Percentiles rank a stretch among this genome's conserved stretches.
phyloP scores from a whole-genome alignment of 2,329 filamentous ascomycete species.

The Epichloe brachyelytri region DNA sequence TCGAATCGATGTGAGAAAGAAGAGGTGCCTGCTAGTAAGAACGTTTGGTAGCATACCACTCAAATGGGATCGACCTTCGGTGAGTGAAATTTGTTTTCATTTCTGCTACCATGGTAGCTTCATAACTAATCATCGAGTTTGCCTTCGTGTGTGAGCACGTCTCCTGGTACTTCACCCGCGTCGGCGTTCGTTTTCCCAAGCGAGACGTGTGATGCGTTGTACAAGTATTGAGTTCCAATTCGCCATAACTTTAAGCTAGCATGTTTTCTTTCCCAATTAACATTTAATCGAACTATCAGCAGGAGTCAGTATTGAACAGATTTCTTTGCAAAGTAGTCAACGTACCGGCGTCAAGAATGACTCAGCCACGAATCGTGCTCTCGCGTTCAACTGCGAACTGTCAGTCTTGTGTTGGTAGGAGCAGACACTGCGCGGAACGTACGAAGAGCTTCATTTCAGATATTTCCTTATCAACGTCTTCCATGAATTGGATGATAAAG shows the following conservation, averaged over 20 bases:
- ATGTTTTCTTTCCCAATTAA: neutral
- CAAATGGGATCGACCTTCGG: neutral
- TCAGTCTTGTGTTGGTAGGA: conserved; percentile 7
- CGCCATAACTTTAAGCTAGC: neutral
- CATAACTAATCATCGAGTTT: conserved; percentile 1
- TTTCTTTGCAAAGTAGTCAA: neutral
- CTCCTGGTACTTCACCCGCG: neutral
- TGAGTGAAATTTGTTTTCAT: neutral
- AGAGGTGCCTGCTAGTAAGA: neutral
- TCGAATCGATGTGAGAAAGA: neutral
- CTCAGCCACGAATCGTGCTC: conserved; percentile 94
- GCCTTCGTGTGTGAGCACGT: neutral
- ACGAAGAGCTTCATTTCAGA: conserved; percentile 99
- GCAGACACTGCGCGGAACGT: conserved; percentile 25
- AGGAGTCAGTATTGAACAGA: conserved; percentile 3
- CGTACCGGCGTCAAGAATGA: conserved; percentile 88
- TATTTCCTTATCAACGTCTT: conserved; percentile 99
- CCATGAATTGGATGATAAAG: conserved; percentile 99
- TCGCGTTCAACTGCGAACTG: conserved; percentile 65
- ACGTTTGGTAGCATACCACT: neutral
- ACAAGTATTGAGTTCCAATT: neutral
- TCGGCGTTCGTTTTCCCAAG: neutral
- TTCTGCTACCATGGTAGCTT: conserved; percentile 1
- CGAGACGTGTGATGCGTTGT: neutral
- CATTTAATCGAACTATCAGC: conserved; percentile 19